Percentiles rank a stretch among this genome's conserved stretches.
These are phyloP conservation scores for Oryza glumipatula DNA, from an alignment of 176 grass and related monocot genomes.

Conservation along the genomic window DNA sequence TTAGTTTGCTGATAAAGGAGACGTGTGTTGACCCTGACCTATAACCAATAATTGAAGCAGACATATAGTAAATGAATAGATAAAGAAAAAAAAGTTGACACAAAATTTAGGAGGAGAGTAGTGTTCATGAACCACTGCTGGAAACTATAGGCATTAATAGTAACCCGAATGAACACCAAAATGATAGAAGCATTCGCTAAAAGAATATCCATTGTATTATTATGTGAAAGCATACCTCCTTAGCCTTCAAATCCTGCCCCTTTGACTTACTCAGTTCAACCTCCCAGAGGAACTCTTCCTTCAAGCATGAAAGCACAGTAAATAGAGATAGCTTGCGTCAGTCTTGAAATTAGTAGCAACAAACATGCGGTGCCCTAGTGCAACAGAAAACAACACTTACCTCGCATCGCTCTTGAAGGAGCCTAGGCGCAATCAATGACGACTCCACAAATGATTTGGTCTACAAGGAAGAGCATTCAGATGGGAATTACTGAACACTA, in stretches of 20 bases:
- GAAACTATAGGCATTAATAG: background rate
- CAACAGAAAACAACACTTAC: constrained; percentile 57
- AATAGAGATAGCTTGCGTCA: constrained; percentile 33
- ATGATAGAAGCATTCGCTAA: background rate
- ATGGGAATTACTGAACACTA: constrained; percentile 22
- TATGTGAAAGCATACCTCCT: constrained; percentile 64
- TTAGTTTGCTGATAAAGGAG: constrained; percentile 99
- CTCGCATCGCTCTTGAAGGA: constrained; percentile 98
- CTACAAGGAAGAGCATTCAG: constrained; percentile 46
- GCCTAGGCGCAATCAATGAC: constrained; percentile 59
- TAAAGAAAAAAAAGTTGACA: background rate
- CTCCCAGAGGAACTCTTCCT: constrained; percentile 99
- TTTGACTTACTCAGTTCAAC: constrained; percentile 82
- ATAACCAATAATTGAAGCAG: constrained; percentile 43
- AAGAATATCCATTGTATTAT: constrained; percentile 18
- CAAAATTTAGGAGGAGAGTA: background rate
- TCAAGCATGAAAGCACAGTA: constrained; percentile 40
- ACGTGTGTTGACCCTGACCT: constrained; percentile 99
- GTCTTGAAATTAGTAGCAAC: constrained; percentile 30
- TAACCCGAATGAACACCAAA: constrained; percentile 12
- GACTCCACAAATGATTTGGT: constrained; percentile 88
- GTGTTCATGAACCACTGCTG: constrained; percentile 13
- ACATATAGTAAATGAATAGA: constrained; percentile 12
- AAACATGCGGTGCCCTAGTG: constrained; percentile 19
- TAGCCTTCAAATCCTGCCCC: constrained; percentile 89